Evolutionary conservation across 73 alveolate species (phyloP).

Genomic region (Tetrahymena borealis): DNA sequence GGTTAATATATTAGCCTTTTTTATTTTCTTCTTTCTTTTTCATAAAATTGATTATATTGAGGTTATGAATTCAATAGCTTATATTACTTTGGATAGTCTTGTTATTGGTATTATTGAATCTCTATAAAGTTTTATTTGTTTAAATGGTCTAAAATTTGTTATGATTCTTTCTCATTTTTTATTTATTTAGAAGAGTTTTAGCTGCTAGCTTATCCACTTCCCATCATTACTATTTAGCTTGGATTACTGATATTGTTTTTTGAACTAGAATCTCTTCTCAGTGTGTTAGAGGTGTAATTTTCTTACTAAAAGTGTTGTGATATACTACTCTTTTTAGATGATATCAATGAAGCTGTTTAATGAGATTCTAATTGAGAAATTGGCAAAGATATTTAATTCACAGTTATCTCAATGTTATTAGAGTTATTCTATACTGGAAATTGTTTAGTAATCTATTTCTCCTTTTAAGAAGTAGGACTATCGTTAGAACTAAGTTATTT

Average conservation of each 20-base stretch:
- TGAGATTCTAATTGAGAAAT: neutral
- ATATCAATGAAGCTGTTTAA: neutral
- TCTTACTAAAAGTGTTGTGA: neutral
- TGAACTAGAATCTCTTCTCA: neutral
- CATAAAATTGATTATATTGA: neutral
- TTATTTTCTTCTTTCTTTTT: neutral
- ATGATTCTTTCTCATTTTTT: neutral
- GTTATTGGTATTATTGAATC: too few relatives aligned
- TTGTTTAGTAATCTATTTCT: too few relatives aligned
- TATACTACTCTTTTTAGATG: neutral
- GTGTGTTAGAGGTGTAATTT: neutral
- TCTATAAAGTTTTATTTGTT: too few relatives aligned
- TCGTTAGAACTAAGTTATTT: too few relatives aligned
- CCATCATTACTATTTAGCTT: neutral
- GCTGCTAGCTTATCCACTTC: neutral
- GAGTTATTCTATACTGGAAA: neutral
- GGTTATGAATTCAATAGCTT: neutral
- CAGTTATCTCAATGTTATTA: neutral
- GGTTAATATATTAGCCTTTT: neutral
- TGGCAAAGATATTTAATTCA: neutral
- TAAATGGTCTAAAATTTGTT: neutral
- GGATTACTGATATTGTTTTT: neutral
- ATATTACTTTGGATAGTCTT: neutral
- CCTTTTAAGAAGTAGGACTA: too few relatives aligned
- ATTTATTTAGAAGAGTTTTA: neutral